These are phyloP conservation scores for Kluyveromyces siamensis DNA, from an alignment of 805 yeast genomes.

Conservation along the genomic window DNA sequence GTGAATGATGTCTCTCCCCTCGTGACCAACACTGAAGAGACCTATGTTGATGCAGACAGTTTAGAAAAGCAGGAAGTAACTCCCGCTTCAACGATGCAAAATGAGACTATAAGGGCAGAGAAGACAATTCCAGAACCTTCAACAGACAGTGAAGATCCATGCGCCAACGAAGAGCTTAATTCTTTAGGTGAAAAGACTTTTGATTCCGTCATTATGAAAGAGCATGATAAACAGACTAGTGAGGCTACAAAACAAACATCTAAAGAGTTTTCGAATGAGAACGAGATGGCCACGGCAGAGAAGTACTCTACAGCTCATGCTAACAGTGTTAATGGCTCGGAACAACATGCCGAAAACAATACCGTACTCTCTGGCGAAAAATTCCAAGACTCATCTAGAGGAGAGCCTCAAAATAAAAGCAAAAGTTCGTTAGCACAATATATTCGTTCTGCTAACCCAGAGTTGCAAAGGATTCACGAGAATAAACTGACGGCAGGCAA, in stretches of 20 bases:
- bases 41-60: neutral
- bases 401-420: neutral
- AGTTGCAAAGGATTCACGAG: slow-evolving; percentile 3
- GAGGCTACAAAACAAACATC: neutral
- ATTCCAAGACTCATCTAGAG: neutral
- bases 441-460: slow-evolving; percentile 34
- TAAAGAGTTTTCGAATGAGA: neutral
- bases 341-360: neutral
- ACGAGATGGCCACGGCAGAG: neutral
- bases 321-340: neutral
- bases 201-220: neutral
- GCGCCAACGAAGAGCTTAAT: neutral
- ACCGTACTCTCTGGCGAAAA: neutral
- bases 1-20: no score
- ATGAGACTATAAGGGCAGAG: no score
- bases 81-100: no score
- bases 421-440: slow-evolving; percentile 38
- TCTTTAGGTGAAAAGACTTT: neutral
- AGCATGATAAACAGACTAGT: neutral
- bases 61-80: neutral
- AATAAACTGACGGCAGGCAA: neutral
- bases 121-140: neutral
- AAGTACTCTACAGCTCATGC: neutral
- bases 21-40: no score
- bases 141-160: neutral